Base-by-base conservation (phyloP, 805 yeast species). In the Metschnikowia bowlesiae region DNA sequence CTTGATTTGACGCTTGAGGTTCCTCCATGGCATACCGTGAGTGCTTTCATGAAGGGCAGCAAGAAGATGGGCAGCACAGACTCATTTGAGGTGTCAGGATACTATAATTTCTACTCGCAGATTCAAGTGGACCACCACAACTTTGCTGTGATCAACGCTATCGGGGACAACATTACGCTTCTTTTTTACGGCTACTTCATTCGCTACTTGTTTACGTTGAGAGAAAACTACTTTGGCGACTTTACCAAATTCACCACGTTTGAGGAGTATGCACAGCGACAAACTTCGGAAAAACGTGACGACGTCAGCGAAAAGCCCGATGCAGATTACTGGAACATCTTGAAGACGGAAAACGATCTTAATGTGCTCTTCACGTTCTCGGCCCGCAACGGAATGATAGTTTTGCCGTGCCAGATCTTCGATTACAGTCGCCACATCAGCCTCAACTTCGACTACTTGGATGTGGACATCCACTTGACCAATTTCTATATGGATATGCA, bases 401-500 rank as follows among this genome's bases (percentile, higher is more conserved):
- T 89, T 1, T 61, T 94, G 6, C 99, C 99, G 0, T 79, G 79
- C 11, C 79, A 83, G 51, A 66, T 89, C 8, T 91, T 88, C 61
- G 83, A 84, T 50, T 74, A 83, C 35, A 70, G 75, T 11, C 76
- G 85, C 0, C 85, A 83, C 60, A 59, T 87, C 22, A 81, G 85
- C 0, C 62, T 91, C 0, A 75, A 76, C 38, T 83, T 89, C 58
- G 83, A 84, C 22, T 72, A 76, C 16, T 70, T 91, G 39, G 89
- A 83, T 53, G 78, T 88, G 29, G 97, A 90, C 62, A 73, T 89
- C n/a, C 73, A 98, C 49, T 86, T 89, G 66, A 85, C 92, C 14
- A 87, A 89, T 59, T 94, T 87, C 65, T 94, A 92, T 62, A 91
- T 94, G 97, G 97, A 92, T 62, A 63, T 92, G 53, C 92, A 89